phyloP scores from a whole-genome alignment of 1,284 basidiomycete species.

The Cerrena zonata region DNA sequence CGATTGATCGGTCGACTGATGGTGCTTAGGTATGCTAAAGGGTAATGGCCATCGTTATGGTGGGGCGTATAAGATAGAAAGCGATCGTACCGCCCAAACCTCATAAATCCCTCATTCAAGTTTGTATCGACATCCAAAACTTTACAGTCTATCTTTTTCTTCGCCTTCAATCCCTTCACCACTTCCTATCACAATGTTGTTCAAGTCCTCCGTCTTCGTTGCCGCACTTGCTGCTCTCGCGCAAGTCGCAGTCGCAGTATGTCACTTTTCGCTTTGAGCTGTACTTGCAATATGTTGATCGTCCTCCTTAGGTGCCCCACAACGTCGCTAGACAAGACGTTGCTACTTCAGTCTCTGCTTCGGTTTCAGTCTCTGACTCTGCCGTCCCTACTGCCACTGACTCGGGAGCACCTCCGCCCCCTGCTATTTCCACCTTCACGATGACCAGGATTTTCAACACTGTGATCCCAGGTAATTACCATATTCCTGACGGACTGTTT shows the following conservation, averaged over 20 bases:
- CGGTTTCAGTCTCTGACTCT: not conserved
- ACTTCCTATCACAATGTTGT: not conserved
- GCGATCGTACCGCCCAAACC: not conserved
- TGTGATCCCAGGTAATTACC: conserved; percentile 2
- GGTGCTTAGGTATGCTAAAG: not conserved
- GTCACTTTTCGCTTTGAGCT: too few species aligned
- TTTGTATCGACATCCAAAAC: not conserved
- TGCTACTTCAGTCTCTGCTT: not conserved
- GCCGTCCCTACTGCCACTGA: not conserved
- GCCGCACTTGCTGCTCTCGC: not conserved
- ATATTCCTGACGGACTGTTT: not conserved
- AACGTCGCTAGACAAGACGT: not conserved
- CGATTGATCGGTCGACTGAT: not conserved
- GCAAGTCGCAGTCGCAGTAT: not conserved
- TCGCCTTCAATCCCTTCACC: not conserved
- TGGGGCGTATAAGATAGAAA: not conserved
- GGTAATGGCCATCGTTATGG: not conserved
- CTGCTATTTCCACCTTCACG: conserved; percentile 8
- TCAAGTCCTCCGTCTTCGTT: not conserved
- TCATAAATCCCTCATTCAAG: not conserved
- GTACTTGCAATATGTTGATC: too few species aligned
- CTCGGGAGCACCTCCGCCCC: not conserved
- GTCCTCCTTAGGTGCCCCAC: not conserved
- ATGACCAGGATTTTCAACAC: conserved; percentile 7
- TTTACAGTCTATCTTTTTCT: too few species aligned